Conservation (phyloP, 257 asterid species). For the Solanum lignicaule region DNA sequence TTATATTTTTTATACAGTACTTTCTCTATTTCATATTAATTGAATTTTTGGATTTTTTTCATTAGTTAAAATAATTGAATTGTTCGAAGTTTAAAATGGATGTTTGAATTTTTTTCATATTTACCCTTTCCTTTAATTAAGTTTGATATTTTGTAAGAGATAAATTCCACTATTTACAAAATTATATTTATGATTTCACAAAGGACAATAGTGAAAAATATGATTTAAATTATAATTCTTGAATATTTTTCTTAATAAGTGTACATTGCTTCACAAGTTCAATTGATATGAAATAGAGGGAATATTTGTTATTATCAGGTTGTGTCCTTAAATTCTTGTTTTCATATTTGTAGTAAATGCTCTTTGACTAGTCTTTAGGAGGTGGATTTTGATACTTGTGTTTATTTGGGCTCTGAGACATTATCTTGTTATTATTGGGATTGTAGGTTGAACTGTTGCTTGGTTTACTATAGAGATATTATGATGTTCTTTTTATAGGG, state of each 20-base stretch:
- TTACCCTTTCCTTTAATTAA: neutral
- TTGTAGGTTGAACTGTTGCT: neutral
- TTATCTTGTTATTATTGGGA: neutral
- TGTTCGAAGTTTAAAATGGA: neutral
- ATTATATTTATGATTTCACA: too few relatives aligned
- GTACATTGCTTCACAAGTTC: neutral
- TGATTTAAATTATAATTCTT: too few relatives aligned
- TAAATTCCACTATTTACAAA: too few relatives aligned
- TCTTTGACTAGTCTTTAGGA: neutral
- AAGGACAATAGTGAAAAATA: too few relatives aligned
- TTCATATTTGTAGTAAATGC: neutral
- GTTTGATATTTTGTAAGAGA: neutral
- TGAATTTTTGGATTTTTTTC: too few relatives aligned
- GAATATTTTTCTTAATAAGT: too few relatives aligned
- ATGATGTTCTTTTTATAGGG: neutral
- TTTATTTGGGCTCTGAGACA: neutral
- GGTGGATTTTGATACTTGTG: neutral
- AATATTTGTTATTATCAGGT: neutral
- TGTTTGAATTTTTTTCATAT: neutral
- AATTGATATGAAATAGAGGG: neutral
- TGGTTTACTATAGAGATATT: neutral
- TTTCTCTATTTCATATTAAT: too few relatives aligned
- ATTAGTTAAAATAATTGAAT: too few relatives aligned
- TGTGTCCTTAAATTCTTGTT: neutral
- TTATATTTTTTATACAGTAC: neutral